These are phyloP conservation scores for Stenocarpella maydis DNA, from an alignment of 2,329 filamentous ascomycete species.

Conservation along the genomic window DNA sequence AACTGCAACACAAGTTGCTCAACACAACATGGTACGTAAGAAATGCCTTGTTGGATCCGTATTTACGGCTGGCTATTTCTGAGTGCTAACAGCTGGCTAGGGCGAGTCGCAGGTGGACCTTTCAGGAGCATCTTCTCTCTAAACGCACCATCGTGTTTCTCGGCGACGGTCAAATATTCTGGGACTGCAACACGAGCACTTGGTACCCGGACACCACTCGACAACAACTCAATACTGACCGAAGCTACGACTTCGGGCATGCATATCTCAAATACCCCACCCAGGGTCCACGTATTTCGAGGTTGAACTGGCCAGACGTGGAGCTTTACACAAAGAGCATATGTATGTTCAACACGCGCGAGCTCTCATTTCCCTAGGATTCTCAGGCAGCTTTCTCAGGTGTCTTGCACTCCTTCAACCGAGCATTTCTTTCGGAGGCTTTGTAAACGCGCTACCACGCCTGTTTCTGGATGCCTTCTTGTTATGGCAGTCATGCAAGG, in stretches of 20 bases:
- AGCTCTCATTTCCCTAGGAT: neutral
- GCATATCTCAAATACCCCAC: neutral
- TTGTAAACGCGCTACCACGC: neutral
- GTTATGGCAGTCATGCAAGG: neutral
- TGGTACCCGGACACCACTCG: neutral
- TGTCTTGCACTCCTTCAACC: neutral
- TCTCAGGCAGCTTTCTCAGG: neutral
- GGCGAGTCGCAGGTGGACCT: neutral
- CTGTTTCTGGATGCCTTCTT: neutral
- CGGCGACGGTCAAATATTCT: neutral
- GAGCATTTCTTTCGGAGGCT: neutral
- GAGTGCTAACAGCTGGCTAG: neutral
- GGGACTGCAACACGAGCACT: neutral
- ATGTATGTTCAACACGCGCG: neutral
- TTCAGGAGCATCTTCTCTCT: neutral
- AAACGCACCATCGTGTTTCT: neutral
- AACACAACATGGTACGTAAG: neutral
- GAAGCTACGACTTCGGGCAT: neutral
- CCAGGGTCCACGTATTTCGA: neutral
- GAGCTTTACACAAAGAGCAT: neutral
- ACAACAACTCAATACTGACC: neutral
- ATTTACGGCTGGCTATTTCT: neutral
- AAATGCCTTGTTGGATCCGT: neutral
- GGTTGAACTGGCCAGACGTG: neutral
- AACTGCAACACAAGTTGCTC: neutral